Conservation (phyloP, 2,329 filamentous ascomycete species). For the Gliomastix tumulicola region DNA sequence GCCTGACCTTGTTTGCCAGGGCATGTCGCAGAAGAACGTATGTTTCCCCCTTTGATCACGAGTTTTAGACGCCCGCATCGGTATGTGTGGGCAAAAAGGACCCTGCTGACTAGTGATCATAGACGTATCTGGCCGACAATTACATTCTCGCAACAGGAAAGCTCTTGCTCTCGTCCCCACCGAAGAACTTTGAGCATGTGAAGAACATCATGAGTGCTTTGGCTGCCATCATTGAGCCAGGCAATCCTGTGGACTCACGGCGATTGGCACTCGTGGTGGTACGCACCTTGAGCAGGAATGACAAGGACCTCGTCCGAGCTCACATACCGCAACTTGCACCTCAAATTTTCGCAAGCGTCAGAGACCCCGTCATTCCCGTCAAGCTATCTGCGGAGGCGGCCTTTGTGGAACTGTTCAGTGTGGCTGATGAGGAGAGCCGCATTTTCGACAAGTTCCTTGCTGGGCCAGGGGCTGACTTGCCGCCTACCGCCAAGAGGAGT, state of each 20-base stretch:
- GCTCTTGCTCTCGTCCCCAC: slow-evolving; percentile 65
- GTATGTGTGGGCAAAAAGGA: neutral
- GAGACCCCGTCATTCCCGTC: slow-evolving; percentile 88
- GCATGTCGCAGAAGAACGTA: slow-evolving; percentile 70
- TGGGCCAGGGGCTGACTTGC: slow-evolving; percentile 57
- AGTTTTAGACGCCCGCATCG: too few relatives aligned
- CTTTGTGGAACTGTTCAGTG: slow-evolving; percentile 84
- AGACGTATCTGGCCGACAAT: slow-evolving; percentile 85
- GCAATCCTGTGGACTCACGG: slow-evolving; percentile 73
- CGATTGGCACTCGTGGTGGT: slow-evolving; percentile 81
- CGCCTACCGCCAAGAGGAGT: slow-evolving; percentile 70
- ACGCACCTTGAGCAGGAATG: slow-evolving; percentile 73
- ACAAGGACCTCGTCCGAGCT: slow-evolving; percentile 74
- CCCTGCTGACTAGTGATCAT: slow-evolving; percentile 4
- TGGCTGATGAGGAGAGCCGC: slow-evolving; percentile 77
- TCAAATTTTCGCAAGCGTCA: slow-evolving; percentile 81
- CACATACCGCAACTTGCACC: slow-evolving; percentile 75
- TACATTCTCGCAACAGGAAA: slow-evolving; percentile 86
- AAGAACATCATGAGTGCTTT: slow-evolving; percentile 78
- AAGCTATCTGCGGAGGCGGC: slow-evolving; percentile 93
- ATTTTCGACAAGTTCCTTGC: slow-evolving; percentile 90
- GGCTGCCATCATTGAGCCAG: slow-evolving; percentile 67
- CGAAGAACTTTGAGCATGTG: slow-evolving; percentile 66
- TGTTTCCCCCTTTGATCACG: slow-evolving; percentile 28
- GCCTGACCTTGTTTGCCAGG: slow-evolving; percentile 69